Conservation (phyloP, 2,329 filamentous ascomycete genomes). For the Colletotrichum viniferum region DNA sequence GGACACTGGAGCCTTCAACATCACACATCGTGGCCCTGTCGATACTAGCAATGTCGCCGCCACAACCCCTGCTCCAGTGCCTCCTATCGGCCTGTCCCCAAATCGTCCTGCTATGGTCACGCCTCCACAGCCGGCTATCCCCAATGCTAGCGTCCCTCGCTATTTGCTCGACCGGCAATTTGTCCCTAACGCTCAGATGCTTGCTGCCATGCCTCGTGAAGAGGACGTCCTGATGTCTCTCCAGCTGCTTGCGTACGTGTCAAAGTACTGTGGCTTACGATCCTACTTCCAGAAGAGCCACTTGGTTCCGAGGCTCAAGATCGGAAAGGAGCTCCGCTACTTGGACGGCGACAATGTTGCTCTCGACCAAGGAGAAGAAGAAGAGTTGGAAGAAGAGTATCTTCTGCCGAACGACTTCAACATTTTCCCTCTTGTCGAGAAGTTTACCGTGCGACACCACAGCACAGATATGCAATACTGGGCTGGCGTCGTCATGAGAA, state of each 20-base stretch:
- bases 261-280: constrained; percentile 96
- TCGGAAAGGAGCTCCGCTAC: constrained; percentile 81
- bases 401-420: constrained; percentile 93
- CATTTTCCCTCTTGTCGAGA: constrained; percentile 97
- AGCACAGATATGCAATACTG: constrained; percentile 99
- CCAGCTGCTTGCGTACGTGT: constrained; percentile 95
- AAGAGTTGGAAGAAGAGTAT: constrained; percentile 84
- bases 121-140: constrained; percentile 75
- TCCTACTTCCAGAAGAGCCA: constrained; percentile 96
- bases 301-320: constrained; percentile 88
- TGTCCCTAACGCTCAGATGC: constrained; percentile 72
- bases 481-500: constrained; percentile 98
- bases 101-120: constrained; percentile 72
- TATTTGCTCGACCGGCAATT: constrained; percentile 79
- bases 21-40: constrained; percentile 82
- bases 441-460: constrained; percentile 95
- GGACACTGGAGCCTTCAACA: constrained; percentile 90
- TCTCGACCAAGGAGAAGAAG: constrained; percentile 51
- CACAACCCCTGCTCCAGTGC: constrained; percentile 67
- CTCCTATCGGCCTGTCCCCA: constrained; percentile 74
- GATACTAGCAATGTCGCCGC: constrained; percentile 85
- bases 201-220: constrained; percentile 92
- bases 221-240: constrained; percentile 98
- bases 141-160: constrained; percentile 74
- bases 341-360: constrained; percentile 71